phyloP scores from a whole-genome alignment of 129 eudicot species.

The Glebionis coronaria region DNA sequence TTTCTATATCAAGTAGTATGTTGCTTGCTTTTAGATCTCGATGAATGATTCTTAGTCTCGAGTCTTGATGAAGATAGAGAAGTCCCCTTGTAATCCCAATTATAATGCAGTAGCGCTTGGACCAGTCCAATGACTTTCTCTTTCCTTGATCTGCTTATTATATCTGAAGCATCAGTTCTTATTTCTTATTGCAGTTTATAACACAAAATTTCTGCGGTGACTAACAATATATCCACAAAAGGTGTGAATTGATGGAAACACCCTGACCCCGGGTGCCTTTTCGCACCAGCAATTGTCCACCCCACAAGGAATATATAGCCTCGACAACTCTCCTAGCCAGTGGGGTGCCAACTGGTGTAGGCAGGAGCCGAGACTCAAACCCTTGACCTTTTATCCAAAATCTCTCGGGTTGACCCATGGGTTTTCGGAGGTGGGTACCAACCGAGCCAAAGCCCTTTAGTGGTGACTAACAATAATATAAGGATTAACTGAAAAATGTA shows the following conservation, averaged over 20 bases:
- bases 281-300: too few relatives aligned
- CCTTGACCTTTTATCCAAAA: too few relatives aligned
- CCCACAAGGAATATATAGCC: too few relatives aligned
- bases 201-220: neutral
- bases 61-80: slow-evolving; percentile 48
- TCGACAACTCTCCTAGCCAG: too few relatives aligned
- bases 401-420: too few relatives aligned
- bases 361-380: too few relatives aligned
- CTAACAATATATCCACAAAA: too few relatives aligned
- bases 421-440: too few relatives aligned
- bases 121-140: slow-evolving; percentile 25
- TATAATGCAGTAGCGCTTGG: slow-evolving; percentile 32
- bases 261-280: too few relatives aligned
- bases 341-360: too few relatives aligned
- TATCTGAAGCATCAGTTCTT: neutral
- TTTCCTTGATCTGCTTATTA: slow-evolving; percentile 11
- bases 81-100: slow-evolving; percentile 42
- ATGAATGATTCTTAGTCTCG: slow-evolving; percentile 24
- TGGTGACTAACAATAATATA: neutral
- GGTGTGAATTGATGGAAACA: too few relatives aligned
- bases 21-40: slow-evolving; percentile 41
- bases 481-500: neutral
- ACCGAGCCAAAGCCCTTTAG: too few relatives aligned
- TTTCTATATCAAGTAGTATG: slow-evolving; percentile 32
- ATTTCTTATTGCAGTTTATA: neutral